phyloP scores from a whole-genome alignment of 2,329 filamentous ascomycete genomes.

The Ceratocystis alfenasii region DNA sequence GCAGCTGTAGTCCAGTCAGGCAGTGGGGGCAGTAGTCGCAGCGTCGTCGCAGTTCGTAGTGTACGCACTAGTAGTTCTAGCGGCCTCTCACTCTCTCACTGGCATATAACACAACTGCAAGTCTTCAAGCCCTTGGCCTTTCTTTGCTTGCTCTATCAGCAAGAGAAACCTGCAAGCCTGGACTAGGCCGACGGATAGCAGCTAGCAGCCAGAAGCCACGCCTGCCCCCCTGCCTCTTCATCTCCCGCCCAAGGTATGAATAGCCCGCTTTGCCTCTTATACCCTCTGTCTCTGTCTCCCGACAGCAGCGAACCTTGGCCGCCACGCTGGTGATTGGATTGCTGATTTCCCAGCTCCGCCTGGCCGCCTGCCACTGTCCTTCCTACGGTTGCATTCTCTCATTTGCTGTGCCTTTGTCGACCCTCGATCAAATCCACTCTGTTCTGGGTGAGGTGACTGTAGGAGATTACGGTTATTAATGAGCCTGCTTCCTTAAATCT shows the following conservation, averaged over 20 bases:
- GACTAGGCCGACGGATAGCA: too few relatives aligned
- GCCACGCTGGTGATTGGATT: neutral
- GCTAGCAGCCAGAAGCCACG: neutral
- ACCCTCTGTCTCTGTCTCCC: neutral
- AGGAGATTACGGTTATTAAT: constrained; percentile 4
- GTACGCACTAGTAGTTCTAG: too few relatives aligned
- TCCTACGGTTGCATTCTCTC: constrained; percentile 7
- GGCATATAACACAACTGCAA: too few relatives aligned
- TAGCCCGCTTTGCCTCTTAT: neutral
- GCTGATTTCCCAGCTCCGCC: neutral
- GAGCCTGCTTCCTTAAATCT: neutral
- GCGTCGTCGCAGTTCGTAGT: too few relatives aligned
- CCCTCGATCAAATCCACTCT: neutral
- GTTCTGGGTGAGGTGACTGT: neutral
- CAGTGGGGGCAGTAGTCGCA: too few relatives aligned
- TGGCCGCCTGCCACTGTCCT: neutral
- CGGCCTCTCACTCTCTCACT: too few relatives aligned
- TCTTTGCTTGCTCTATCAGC: too few relatives aligned
- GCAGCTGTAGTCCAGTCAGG: too few relatives aligned
- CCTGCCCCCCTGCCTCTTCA: neutral
- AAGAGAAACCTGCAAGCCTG: too few relatives aligned
- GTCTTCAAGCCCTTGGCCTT: too few relatives aligned
- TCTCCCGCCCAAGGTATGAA: neutral
- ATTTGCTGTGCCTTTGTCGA: neutral
- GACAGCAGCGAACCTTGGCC: neutral